These are phyloP conservation scores for Gracilaria gracilis DNA, from an alignment of 23 red algal species.

Conservation along the genomic window DNA sequence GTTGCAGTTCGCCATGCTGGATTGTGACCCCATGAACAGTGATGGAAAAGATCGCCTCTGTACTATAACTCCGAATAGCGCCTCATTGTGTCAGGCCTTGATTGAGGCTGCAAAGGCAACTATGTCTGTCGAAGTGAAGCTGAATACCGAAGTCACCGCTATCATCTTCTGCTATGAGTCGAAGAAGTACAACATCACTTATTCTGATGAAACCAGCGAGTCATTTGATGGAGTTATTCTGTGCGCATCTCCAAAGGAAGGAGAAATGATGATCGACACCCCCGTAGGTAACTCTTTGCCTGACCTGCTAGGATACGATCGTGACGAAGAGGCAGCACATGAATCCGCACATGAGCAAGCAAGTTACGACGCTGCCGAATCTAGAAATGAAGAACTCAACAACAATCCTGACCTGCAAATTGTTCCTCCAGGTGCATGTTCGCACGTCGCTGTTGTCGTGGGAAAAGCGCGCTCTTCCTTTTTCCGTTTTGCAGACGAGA, in stretches of 20 bases:
- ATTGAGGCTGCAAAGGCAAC: constrained; percentile 35
- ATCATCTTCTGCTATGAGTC: constrained; percentile 13
- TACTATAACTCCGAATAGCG: constrained; percentile 24
- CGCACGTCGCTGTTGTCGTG: constrained; percentile 55
- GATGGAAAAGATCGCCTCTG: constrained; percentile 36
- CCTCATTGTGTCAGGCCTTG: constrained; percentile 22
- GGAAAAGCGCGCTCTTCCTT: constrained; percentile 45
- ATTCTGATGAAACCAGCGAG: not conserved
- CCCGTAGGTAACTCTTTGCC: constrained; percentile 24
- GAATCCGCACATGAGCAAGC: constrained; percentile 9
- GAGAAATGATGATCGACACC: constrained; percentile 53
- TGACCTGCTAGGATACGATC: constrained; percentile 45
- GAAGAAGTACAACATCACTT: constrained; percentile 45
- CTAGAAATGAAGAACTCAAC: not conserved
- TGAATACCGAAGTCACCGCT: constrained; percentile 33
- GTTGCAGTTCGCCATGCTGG: constrained; percentile 48
- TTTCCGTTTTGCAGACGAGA: constrained; percentile 56
- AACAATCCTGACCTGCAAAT: not conserved
- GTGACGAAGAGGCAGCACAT: constrained; percentile 5
- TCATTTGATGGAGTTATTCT: constrained; percentile 60
- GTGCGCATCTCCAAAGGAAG: constrained; percentile 51
- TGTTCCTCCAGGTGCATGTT: constrained; percentile 29
- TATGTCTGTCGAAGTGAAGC: constrained; percentile 27
- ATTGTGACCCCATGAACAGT: constrained; percentile 41
- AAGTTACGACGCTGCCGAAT: not conserved